Evolutionary conservation across 495 filamentous ascomycete species (phyloP).

Genomic region (Aspergillus steynii): DNA sequence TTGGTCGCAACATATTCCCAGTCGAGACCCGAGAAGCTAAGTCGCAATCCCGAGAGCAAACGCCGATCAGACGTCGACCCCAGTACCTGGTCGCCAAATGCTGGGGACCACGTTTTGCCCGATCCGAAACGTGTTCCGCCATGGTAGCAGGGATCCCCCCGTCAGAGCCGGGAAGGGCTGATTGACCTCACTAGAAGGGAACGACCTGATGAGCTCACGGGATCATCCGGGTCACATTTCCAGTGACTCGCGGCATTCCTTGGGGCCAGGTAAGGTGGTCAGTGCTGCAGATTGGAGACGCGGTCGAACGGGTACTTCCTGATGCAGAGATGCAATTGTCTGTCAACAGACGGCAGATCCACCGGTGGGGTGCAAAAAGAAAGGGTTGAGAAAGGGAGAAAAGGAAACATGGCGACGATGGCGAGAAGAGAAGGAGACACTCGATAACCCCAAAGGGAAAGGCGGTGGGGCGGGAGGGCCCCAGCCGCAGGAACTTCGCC

Average conservation of each 20-base stretch:
- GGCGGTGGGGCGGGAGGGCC: too few relatives aligned
- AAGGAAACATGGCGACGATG: too few relatives aligned
- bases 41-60: not conserved
- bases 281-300: not conserved
- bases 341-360: not conserved
- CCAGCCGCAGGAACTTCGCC: not conserved
- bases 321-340: not conserved
- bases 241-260: not conserved
- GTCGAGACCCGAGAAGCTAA: not conserved
- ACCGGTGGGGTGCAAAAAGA: not conserved
- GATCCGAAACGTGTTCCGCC: not conserved
- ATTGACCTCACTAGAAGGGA: not conserved
- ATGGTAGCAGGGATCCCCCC: not conserved
- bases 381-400: not conserved
- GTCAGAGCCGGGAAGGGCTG: not conserved
- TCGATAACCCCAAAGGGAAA: not conserved
- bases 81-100: not conserved
- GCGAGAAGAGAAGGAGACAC: not conserved
- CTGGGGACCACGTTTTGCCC: not conserved
- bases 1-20: not conserved
- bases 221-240: not conserved
- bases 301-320: slow-evolving; percentile 3
- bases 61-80: not conserved
- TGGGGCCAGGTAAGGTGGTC: not conserved
- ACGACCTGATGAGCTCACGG: not conserved